These are phyloP conservation scores for Helotiales sp. DNA, from an alignment of 2,329 filamentous ascomycete species.

Conservation along the genomic window DNA sequence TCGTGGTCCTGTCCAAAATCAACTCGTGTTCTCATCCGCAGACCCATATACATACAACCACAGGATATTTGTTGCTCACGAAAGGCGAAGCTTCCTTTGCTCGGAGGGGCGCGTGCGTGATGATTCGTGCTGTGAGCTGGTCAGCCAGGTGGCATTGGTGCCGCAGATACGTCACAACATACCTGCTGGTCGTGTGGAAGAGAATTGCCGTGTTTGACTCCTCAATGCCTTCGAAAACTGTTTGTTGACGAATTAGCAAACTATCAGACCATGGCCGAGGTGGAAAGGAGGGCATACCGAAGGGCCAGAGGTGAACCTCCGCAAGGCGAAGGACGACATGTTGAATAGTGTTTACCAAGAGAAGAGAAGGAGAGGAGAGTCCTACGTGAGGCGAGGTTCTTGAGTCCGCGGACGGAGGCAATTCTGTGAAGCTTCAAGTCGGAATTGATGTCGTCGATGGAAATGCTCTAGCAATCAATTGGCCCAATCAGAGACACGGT, in stretches of 20 bases:
- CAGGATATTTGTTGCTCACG: slow-evolving; percentile 86
- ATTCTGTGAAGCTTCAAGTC: slow-evolving; percentile 12
- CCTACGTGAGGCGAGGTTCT: neutral
- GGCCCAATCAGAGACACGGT: slow-evolving; percentile 17
- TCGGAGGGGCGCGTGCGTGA: slow-evolving; percentile 80
- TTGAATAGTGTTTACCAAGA: slow-evolving; percentile 37
- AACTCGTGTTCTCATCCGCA: slow-evolving; percentile 12
- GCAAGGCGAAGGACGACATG: slow-evolving; percentile 66
- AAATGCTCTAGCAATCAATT: slow-evolving; percentile 23
- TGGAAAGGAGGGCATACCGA: slow-evolving; percentile 47
- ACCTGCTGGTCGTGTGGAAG: slow-evolving; percentile 80
- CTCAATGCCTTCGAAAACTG: slow-evolving; percentile 42
- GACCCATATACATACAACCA: slow-evolving; percentile 63
- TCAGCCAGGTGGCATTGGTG: slow-evolving; percentile 16
- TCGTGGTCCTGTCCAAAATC: slow-evolving; percentile 74
- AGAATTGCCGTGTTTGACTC: slow-evolving; percentile 76
- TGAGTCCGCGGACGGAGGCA: slow-evolving; percentile 16
- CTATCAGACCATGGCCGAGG: slow-evolving; percentile 12
- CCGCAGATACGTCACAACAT: slow-evolving; percentile 37
- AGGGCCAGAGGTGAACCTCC: slow-evolving; percentile 57
- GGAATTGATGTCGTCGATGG: slow-evolving; percentile 15
- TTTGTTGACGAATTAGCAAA: slow-evolving; percentile 23
- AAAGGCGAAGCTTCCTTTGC: slow-evolving; percentile 91
- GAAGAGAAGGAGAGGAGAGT: slow-evolving; percentile 19
- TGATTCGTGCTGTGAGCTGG: slow-evolving; percentile 67